Evolutionary conservation across 768 basidiomycete genomes (phyloP).

Genomic region (Hirschioporus abietinus): DNA sequence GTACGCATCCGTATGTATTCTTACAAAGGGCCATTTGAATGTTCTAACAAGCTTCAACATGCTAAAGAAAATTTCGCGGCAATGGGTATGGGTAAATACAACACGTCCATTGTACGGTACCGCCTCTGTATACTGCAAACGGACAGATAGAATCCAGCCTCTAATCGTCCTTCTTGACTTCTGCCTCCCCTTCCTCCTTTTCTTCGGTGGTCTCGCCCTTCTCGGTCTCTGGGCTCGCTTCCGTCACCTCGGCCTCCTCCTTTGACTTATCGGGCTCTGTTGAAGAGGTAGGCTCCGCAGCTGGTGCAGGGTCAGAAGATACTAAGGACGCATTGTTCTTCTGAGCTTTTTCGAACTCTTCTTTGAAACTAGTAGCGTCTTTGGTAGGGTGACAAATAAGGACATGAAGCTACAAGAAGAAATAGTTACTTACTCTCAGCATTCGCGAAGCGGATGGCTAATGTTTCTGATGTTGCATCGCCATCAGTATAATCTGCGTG

Average conservation of each 20-base stretch:
- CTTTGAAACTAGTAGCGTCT: constrained; percentile 89
- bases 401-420: neutral
- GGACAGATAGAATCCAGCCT: neutral
- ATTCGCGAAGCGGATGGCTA: constrained; percentile 98
- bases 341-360: constrained; percentile 82
- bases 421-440: constrained; percentile 68
- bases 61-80: neutral
- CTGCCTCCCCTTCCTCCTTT: constrained; percentile 25
- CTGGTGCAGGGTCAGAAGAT: constrained; percentile 22
- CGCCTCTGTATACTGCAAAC: neutral
- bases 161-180: constrained; percentile 20
- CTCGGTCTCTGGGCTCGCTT: constrained; percentile 17
- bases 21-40: neutral
- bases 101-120: neutral
- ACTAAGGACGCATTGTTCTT: constrained; percentile 51
- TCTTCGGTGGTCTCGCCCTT: constrained; percentile 24
- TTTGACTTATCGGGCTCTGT: constrained; percentile 21
- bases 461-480: constrained; percentile 87
- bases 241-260: constrained; percentile 14
- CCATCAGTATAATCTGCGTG: constrained; percentile 91
- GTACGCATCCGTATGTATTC: constrained; percentile 1
- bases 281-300: constrained; percentile 19
- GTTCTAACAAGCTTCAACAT: constrained; percentile 1
- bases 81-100: constrained; percentile 1
- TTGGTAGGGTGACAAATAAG: constrained; percentile 2